Percentiles rank a stretch among this genome's conserved stretches.
phyloP scores from a whole-genome alignment of 2,329 filamentous ascomycete species.

The Colletotrichum sp. region DNA sequence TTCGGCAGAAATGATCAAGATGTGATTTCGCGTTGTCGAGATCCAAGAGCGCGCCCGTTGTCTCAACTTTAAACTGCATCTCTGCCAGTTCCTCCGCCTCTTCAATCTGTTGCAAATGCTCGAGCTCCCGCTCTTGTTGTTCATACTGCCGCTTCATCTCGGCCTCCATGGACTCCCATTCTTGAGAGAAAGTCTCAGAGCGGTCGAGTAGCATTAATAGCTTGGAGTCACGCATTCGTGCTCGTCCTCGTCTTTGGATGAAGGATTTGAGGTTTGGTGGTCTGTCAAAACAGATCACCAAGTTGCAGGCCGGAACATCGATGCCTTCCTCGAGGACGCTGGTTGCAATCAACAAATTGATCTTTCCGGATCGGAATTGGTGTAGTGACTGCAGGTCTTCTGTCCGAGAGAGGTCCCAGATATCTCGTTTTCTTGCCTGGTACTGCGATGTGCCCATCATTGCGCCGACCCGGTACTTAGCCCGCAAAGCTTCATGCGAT shows the following conservation, averaged over 20 bases:
- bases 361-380: slow-evolving; percentile 56
- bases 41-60: slow-evolving; percentile 68
- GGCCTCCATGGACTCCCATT: slow-evolving; percentile 72
- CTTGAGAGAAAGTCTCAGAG: slow-evolving; percentile 30
- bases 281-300: slow-evolving; percentile 63
- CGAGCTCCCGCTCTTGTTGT: slow-evolving; percentile 61
- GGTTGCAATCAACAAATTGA: slow-evolving; percentile 66
- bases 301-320: slow-evolving; percentile 68
- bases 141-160: slow-evolving; percentile 76
- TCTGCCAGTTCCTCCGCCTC: slow-evolving; percentile 32
- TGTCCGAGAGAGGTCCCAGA: slow-evolving; percentile 41
- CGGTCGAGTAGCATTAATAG: slow-evolving; percentile 51
- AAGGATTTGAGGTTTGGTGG: slow-evolving; percentile 59
- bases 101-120: slow-evolving; percentile 53
- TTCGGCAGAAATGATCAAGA: slow-evolving; percentile 80
- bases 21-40: slow-evolving; percentile 77
- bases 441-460: slow-evolving; percentile 60
- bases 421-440: slow-evolving; percentile 37
- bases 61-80: slow-evolving; percentile 39
- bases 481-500: slow-evolving; percentile 50
- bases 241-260: slow-evolving; percentile 61
- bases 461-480: slow-evolving; percentile 53
- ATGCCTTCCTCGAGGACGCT: slow-evolving; percentile 72
- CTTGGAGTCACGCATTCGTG: slow-evolving; percentile 54
- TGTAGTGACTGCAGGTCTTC: slow-evolving; percentile 40